Evolutionary conservation across 495 filamentous ascomycete species (phyloP), one percentile per base, ranked within the genome.

Genomic region (Immersiella caudata): DNA sequence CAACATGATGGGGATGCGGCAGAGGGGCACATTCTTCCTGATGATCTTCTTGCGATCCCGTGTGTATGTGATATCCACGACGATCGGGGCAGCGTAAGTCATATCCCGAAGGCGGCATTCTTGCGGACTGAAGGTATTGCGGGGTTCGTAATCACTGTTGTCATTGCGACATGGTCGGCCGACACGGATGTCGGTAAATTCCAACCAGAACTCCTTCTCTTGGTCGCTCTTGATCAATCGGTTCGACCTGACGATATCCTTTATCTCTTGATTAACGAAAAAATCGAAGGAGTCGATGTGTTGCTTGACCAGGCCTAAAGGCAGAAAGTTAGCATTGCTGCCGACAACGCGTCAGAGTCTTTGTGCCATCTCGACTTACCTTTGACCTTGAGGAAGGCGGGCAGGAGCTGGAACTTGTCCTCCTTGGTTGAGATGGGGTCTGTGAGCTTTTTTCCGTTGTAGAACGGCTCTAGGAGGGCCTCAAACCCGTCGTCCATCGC

Each of bases 331-430:
- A 74, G 73, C 59, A 68, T 27, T 16, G 33, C 60, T 20, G 29
- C 29, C 9, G n/a, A 49, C 50, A 22, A 18, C 16, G 16, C 7
- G 26, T 22, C 36, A 6, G 29, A 29, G 9, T 11, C 29, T 14
- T 25, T 33, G 24, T 20, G 50, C n/a, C 52, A 52, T 27, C 68
- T 6, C 36, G 14, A 66, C 77, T 66, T 62, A 83, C 81, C 95
- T 78, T 99, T 99, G 72, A 97, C 93, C 75, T 97, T 97, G 58
- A 99, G 83, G 74, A 98, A 99, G 4, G 95, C 94, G 0, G 95
- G 96, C 20, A 99, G 81, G 25, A 99, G 81, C 74, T 97, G 97
- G 88, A 93, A 97, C 83, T 98, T 98, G 79, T 98, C 94, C 67
- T 88, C 79, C 49, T 77, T 93, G n/a, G 96, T 97, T 49, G 92